Conservation (phyloP, 768 basidiomycete species). For the Mycena albidolilacea region DNA sequence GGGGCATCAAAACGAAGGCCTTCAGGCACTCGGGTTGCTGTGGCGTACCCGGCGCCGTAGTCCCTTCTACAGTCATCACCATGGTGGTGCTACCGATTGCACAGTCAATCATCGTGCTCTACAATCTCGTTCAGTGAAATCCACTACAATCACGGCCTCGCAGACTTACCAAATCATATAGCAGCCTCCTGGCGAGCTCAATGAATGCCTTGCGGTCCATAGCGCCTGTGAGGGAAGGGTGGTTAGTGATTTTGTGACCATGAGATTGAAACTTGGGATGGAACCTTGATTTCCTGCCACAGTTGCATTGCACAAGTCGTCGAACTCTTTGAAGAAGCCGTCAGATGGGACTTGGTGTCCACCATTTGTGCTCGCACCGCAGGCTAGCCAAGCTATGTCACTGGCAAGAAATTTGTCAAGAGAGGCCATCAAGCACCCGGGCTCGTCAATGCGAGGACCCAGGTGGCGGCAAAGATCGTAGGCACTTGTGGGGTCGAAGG, state of each 20-base stretch:
- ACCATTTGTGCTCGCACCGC: slow-evolving; percentile 13
- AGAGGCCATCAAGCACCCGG: not conserved
- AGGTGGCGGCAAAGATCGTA: slow-evolving; percentile 18
- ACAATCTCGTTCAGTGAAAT: not conserved
- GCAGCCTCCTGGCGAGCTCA: not conserved
- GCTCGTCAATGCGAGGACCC: not conserved
- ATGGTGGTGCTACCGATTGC: not conserved
- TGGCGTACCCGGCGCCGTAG: not conserved
- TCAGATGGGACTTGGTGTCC: not conserved
- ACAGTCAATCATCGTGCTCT: slow-evolving; percentile 12
- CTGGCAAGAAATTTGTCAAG: slow-evolving; percentile 1
- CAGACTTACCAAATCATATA: not conserved
- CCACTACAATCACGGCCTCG: not conserved
- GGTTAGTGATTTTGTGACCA: no score
- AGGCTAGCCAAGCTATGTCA: slow-evolving; percentile 13
- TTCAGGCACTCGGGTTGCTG: not conserved
- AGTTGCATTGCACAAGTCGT: not conserved
- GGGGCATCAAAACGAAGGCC: not conserved
- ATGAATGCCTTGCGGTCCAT: not conserved
- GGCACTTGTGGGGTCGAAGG: not conserved
- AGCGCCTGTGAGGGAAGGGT: not conserved
- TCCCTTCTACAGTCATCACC: not conserved
- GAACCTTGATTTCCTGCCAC: not conserved
- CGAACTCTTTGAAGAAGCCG: not conserved
- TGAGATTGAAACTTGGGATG: no score